Conservation (phyloP, 2,329 filamentous ascomycete species). For the Davidsoniella neocaledoniae region DNA sequence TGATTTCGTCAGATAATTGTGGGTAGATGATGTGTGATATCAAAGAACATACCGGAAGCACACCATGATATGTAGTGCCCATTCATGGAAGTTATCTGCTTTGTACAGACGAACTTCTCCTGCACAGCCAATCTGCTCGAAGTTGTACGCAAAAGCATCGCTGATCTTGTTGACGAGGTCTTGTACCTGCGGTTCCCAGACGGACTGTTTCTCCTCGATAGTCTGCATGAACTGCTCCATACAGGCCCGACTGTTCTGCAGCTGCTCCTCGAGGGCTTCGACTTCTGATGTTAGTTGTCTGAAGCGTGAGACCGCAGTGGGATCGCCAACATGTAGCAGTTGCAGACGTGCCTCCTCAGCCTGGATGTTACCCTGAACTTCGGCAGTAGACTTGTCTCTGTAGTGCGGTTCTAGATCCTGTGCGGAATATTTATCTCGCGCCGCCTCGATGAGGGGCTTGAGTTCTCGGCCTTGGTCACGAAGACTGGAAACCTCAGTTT, state of each 20-base stretch:
- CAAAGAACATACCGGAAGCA: slow-evolving; percentile 59
- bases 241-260: slow-evolving; percentile 35
- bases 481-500: slow-evolving; percentile 23
- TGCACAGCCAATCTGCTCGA: slow-evolving; percentile 83
- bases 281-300: slow-evolving; percentile 58
- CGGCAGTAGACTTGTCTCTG: slow-evolving; percentile 36
- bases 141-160: slow-evolving; percentile 81
- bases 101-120: slow-evolving; percentile 82
- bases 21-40: neutral
- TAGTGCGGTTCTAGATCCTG: slow-evolving; percentile 28
- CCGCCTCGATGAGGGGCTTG: slow-evolving; percentile 15
- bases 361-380: slow-evolving; percentile 56
- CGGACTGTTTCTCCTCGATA: slow-evolving; percentile 48
- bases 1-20: slow-evolving; percentile 10
- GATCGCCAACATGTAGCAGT: slow-evolving; percentile 63
- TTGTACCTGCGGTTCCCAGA: slow-evolving; percentile 77
- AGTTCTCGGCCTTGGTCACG: slow-evolving; percentile 24
- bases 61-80: slow-evolving; percentile 87
- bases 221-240: slow-evolving; percentile 37
- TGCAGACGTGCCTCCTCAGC: slow-evolving; percentile 61
- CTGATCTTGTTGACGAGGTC: slow-evolving; percentile 65
- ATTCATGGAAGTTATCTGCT: slow-evolving; percentile 81
- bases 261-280: slow-evolving; percentile 38
- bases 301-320: slow-evolving; percentile 58
- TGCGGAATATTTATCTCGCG: slow-evolving; percentile 21